A percentile compares a stretch with the other conserved stretches of the same genome.
Conservation (phyloP, 2,329 filamentous ascomycete genomes). For the Exutisphaerella laricina region DNA sequence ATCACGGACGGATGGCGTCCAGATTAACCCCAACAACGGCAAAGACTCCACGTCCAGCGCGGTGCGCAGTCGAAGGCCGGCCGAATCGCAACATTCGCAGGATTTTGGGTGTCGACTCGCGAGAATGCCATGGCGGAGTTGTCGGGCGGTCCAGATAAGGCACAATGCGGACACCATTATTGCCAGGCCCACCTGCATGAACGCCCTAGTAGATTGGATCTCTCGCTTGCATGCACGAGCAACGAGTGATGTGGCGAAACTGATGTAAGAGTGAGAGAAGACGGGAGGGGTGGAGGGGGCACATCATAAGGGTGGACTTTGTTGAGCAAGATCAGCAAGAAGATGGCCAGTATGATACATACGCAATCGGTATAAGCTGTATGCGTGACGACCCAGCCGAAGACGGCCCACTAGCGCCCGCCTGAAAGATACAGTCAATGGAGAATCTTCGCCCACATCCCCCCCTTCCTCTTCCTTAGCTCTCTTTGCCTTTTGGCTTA, state of each 20-base stretch:
- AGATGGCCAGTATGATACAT: no score
- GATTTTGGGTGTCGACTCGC: neutral
- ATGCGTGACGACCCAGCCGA: no score
- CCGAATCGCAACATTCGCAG: neutral
- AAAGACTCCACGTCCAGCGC: conserved; percentile 1
- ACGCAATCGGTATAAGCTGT: no score
- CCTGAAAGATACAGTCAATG: no score
- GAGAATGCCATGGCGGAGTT: neutral
- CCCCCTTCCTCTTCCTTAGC: no score
- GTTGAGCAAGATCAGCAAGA: no score
- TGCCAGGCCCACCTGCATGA: neutral
- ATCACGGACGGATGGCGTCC: conserved; percentile 2
- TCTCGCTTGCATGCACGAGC: neutral
- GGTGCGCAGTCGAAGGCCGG: neutral
- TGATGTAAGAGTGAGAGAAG: no score
- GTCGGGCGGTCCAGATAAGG: neutral
- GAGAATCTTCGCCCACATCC: no score
- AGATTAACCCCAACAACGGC: neutral
- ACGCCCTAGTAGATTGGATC: neutral
- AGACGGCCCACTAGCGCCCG: no score
- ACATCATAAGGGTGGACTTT: no score
- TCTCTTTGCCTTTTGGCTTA: neutral
- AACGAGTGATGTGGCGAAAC: neutral
- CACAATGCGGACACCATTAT: neutral
- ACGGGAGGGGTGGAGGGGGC: no score